Conservation (phyloP, 768 basidiomycete genomes). For the Hericium alpestre region DNA sequence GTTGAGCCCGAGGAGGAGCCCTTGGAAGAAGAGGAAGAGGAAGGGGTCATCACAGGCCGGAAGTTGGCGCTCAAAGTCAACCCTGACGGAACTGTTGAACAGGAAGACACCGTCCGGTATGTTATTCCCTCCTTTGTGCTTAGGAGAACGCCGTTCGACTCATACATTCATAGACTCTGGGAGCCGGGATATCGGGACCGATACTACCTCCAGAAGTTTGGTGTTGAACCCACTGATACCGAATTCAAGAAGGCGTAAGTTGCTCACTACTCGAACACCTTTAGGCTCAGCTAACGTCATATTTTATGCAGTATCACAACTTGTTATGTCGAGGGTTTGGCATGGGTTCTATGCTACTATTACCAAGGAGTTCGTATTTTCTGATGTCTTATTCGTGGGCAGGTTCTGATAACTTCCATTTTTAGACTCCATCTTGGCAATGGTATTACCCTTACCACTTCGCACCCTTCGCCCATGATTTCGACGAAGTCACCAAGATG, state of each 20-base stretch:
- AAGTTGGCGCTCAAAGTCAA: slow-evolving; percentile 65
- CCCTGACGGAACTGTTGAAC: slow-evolving; percentile 87
- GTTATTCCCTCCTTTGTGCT: slow-evolving; percentile 19
- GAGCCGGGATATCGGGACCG: slow-evolving; percentile 93
- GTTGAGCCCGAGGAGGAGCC: slow-evolving; percentile 17
- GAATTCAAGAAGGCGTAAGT: slow-evolving; percentile 68
- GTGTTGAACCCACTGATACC: slow-evolving; percentile 54
- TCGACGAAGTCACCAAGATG: slow-evolving; percentile 68
- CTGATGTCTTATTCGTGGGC: background rate
- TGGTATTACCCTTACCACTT: slow-evolving; percentile 99
- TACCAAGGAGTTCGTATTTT: slow-evolving; percentile 79
- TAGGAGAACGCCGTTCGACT: slow-evolving; percentile 1
- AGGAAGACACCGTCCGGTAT: slow-evolving; percentile 87
- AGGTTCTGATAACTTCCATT: background rate
- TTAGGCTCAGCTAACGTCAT: slow-evolving; percentile 3
- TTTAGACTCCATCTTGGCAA: slow-evolving; percentile 82
- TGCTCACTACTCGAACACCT: background rate
- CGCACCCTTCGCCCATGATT: slow-evolving; percentile 95
- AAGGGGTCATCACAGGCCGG: slow-evolving; percentile 38
- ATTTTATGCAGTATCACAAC: slow-evolving; percentile 49
- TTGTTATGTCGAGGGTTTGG: slow-evolving; percentile 86
- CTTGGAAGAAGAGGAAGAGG: slow-evolving; percentile 31
- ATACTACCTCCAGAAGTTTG: slow-evolving; percentile 92
- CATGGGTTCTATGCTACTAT: slow-evolving; percentile 95
- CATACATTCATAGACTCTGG: slow-evolving; percentile 55